phyloP scores from a whole-genome alignment of 2,329 filamentous ascomycete genomes.

The Rugonectria rugulosa region DNA sequence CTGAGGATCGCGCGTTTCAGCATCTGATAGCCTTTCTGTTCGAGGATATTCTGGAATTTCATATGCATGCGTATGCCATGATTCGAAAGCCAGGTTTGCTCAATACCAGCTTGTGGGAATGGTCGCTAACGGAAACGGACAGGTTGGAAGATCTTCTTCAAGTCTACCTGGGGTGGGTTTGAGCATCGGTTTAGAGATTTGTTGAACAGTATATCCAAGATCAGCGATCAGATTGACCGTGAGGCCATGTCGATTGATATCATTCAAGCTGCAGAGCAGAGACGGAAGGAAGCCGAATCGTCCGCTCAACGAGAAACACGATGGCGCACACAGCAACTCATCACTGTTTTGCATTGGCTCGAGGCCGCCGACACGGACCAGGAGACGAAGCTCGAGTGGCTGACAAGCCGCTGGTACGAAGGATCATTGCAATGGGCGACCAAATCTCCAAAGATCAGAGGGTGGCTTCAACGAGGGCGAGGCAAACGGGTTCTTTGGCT shows the following conservation, averaged over 20 bases:
- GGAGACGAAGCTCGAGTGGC: constrained; percentile 9
- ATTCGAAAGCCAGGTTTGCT: constrained; percentile 4
- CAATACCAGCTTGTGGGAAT: background rate
- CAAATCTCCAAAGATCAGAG: constrained; percentile 1
- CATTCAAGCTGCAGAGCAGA: background rate
- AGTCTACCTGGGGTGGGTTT: constrained; percentile 5
- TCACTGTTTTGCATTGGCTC: constrained; percentile 4
- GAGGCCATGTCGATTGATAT: constrained; percentile 10
- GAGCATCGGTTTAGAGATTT: constrained; percentile 3
- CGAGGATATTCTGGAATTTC: constrained; percentile 8
- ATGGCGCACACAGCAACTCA: background rate
- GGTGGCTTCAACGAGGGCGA: constrained; percentile 6
- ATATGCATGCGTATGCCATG: background rate
- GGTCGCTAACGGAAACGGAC: background rate
- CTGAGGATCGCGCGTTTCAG: background rate
- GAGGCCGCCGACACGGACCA: constrained; percentile 1
- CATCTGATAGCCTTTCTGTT: background rate
- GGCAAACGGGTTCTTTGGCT: constrained; percentile 6
- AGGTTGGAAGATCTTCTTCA: constrained; percentile 15
- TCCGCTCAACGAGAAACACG: background rate
- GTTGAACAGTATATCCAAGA: constrained; percentile 2
- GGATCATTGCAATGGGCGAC: constrained; percentile 7
- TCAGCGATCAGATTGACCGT: constrained; percentile 10
- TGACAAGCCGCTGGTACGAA: background rate
- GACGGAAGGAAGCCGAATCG: constrained; percentile 1